Percentiles rank a stretch among this genome's conserved stretches.
These are phyloP conservation scores for Candida corydali DNA, from an alignment of 805 yeast genomes.

Conservation along the genomic window DNA sequence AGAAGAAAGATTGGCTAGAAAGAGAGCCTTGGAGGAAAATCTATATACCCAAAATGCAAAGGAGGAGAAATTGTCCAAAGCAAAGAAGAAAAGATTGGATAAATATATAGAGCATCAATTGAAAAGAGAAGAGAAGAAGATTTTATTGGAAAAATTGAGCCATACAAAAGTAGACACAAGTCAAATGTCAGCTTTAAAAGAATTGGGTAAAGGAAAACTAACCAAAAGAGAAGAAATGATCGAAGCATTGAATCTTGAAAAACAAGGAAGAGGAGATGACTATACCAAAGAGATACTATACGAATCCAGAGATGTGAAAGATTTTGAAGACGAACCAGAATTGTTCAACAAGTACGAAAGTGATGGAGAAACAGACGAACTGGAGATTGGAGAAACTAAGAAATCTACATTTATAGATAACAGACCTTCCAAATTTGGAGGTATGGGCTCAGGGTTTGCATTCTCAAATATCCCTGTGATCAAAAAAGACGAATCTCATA, in stretches of 20 bases:
- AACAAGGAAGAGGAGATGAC: conserved; percentile 66
- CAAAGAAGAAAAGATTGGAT: conserved; percentile 76
- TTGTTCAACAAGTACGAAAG: conserved; percentile 17
- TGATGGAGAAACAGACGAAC: conserved; percentile 19
- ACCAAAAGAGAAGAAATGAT: conserved; percentile 65
- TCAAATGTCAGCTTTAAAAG: conserved; percentile 65
- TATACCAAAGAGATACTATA: conserved; percentile 58
- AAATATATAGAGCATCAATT: conserved; percentile 90
- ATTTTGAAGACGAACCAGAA: conserved; percentile 36
- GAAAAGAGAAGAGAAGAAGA: conserved; percentile 82
- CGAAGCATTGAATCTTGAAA: conserved; percentile 73
- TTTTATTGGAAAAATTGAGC: conserved; percentile 66
- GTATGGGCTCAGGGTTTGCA: conserved; percentile 67
- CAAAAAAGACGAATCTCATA: conserved; percentile 18
- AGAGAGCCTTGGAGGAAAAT: conserved; percentile 58
- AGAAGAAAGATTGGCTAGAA: conserved; percentile 60
- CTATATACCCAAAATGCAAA: conserved; percentile 50
- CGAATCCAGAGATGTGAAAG: conserved; percentile 61
- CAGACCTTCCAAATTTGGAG: conserved; percentile 59
- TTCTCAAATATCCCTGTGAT: conserved; percentile 54
- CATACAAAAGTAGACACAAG: conserved; percentile 68
- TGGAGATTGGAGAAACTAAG: conserved; percentile 12
- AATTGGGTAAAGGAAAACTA: conserved; percentile 68
- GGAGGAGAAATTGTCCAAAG: conserved; percentile 64
- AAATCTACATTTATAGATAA: conserved; percentile 59